phyloP scores from a whole-genome alignment of 768 basidiomycete species.

The Suillus variegatus region DNA sequence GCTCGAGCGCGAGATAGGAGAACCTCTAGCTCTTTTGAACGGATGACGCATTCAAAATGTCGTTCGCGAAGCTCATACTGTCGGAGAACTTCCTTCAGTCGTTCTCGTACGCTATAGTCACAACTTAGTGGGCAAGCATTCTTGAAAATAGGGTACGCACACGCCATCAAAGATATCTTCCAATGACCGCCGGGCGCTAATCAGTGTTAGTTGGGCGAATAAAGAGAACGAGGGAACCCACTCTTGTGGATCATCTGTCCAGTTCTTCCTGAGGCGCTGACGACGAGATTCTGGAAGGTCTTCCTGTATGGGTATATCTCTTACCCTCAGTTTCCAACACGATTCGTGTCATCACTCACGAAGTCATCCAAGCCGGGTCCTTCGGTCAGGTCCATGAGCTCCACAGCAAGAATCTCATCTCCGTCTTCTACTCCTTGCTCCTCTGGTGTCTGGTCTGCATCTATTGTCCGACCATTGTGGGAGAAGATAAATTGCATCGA shows the following conservation, averaged over 20 bases:
- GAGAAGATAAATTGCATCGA: constrained; percentile 84
- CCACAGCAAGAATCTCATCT: constrained; percentile 87
- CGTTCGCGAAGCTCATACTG: constrained; percentile 90
- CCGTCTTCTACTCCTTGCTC: constrained; percentile 86
- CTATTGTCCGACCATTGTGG: constrained; percentile 77
- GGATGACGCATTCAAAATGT: constrained; percentile 90
- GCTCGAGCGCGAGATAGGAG: constrained; percentile 84
- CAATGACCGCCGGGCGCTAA: constrained; percentile 70
- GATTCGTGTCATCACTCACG: constrained; percentile 41
- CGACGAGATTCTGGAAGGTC: constrained; percentile 63
- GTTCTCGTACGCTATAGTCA: constrained; percentile 68
- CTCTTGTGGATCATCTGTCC: constrained; percentile 77
- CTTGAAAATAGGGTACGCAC: constrained; percentile 47
- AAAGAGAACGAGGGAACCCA: constrained; percentile 36
- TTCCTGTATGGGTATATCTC: constrained; percentile 44
- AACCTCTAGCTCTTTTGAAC: constrained; percentile 90
- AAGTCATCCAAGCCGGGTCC: constrained; percentile 60
- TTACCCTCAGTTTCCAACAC: constrained; percentile 1
- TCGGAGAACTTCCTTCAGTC: constrained; percentile 82
- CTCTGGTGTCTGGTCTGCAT: constrained; percentile 82
- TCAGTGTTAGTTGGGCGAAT: constrained; percentile 2
- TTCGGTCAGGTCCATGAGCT: constrained; percentile 88
- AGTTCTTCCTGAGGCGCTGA: constrained; percentile 78
- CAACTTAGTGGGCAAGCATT: constrained; percentile 2
- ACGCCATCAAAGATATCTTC: constrained; percentile 86